Conservation (phyloP, 2,329 filamentous ascomycete genomes). For the Penicillium crustosum region DNA sequence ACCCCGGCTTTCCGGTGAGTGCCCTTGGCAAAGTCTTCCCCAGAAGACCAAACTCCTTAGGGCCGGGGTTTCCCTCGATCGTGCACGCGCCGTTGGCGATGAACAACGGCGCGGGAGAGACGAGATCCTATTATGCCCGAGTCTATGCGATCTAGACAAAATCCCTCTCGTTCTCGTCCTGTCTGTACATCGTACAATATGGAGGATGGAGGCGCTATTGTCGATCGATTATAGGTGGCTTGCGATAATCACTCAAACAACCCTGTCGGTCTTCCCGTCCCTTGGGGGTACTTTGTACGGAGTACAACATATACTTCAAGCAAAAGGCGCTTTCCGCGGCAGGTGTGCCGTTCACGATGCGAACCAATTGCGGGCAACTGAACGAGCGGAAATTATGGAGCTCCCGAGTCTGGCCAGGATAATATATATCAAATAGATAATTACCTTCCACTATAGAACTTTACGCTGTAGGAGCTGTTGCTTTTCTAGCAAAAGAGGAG, state of each 20-base stretch:
- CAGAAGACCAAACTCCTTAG: not conserved
- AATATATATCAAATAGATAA: slow-evolving; percentile 2
- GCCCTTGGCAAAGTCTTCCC: slow-evolving; percentile 7
- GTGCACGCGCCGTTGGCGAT: slow-evolving; percentile 10
- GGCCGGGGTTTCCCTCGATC: slow-evolving; percentile 4
- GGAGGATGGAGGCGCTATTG: not conserved
- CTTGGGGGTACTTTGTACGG: not conserved
- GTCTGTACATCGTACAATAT: not conserved
- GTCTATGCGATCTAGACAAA: slow-evolving; percentile 1
- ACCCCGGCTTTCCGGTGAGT: slow-evolving; percentile 7
- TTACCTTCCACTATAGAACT: not conserved
- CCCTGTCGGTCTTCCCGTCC: slow-evolving; percentile 3
- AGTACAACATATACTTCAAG: not conserved
- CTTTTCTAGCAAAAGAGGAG: not conserved
- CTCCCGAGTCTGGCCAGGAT: slow-evolving; percentile 1
- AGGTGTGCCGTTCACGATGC: slow-evolving; percentile 8
- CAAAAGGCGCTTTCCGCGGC: slow-evolving; percentile 28
- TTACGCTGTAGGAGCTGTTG: not conserved
- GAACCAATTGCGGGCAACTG: slow-evolving; percentile 8
- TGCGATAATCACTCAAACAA: not conserved
- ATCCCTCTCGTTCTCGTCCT: not conserved
- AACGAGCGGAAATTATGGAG: slow-evolving; percentile 1
- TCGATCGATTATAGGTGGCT: not conserved
- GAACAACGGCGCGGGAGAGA: not conserved
- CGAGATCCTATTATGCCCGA: not conserved